A percentile compares a stretch with the other conserved stretches of the same genome.
These are phyloP conservation scores for Vaccinium macrocarpon DNA, from an alignment of 148 eudicot genomes.

Conservation along the genomic window DNA sequence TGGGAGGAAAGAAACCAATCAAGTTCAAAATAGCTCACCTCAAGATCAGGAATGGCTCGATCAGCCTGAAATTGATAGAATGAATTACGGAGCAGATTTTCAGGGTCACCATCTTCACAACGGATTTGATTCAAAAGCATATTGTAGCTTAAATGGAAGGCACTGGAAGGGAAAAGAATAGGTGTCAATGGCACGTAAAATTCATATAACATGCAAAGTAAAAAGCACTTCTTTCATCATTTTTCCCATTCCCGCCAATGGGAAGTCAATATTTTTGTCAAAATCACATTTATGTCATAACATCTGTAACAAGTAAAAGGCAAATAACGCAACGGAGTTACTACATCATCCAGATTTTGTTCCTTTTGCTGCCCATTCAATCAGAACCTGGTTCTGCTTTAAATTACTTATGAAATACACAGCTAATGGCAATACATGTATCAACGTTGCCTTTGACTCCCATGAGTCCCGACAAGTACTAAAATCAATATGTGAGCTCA, in stretches of 20 bases:
- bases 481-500: background rate
- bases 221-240: background rate
- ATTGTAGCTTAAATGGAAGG: constrained; percentile 97
- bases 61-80: constrained; percentile 96
- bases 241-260: background rate
- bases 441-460: background rate
- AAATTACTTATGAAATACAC: background rate
- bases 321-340: background rate
- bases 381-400: constrained; percentile 6
- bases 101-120: constrained; percentile 93
- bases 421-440: background rate
- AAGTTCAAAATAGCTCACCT: constrained; percentile 45
- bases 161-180: constrained; percentile 48
- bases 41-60: constrained; percentile 85
- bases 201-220: background rate
- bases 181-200: constrained; percentile 8
- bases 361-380: background rate
- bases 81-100: constrained; percentile 93
- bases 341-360: background rate
- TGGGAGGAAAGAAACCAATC: background rate
- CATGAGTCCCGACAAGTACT: background rate
- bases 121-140: constrained; percentile 95
- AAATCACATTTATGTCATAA: background rate
- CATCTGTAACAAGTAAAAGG: background rate
- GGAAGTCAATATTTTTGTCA: background rate